Conservation (phyloP, 441 rosid genomes). For the Populus tomentosa region DNA sequence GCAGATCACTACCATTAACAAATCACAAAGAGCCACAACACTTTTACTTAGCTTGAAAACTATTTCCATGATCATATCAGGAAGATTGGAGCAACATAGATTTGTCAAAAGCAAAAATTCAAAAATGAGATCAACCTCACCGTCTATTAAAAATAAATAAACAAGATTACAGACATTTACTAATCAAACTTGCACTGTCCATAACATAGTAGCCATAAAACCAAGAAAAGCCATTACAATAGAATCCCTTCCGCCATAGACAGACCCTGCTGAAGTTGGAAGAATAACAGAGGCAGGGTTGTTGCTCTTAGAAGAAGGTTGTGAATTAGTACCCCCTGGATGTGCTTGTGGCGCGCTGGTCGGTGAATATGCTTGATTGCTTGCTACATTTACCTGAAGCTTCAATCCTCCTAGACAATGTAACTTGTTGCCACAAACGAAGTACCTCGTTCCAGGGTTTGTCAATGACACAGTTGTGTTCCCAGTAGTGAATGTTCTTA, state of each 20-base stretch:
- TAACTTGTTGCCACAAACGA: constrained; percentile 53
- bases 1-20: background rate
- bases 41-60: background rate
- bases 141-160: background rate
- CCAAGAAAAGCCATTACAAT: background rate
- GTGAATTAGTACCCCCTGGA: constrained; percentile 31
- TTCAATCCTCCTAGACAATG: constrained; percentile 85
- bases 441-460: constrained; percentile 51
- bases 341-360: constrained; percentile 43
- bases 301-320: background rate
- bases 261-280: background rate
- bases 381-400: constrained; percentile 47
- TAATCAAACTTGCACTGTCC: background rate
- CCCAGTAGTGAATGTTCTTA: constrained; percentile 55
- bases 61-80: background rate
- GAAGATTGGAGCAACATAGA: background rate
- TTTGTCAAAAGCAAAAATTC: background rate
- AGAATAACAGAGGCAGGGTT: background rate
- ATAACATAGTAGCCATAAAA: background rate
- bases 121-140: background rate
- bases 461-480: constrained; percentile 66
- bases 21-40: background rate
- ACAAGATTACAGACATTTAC: background rate
- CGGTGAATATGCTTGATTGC: constrained; percentile 38
- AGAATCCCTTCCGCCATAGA: background rate